Evolutionary conservation across 2,329 filamentous ascomycete species (phyloP).

Genomic region (Cryphonectria radicalis): DNA sequence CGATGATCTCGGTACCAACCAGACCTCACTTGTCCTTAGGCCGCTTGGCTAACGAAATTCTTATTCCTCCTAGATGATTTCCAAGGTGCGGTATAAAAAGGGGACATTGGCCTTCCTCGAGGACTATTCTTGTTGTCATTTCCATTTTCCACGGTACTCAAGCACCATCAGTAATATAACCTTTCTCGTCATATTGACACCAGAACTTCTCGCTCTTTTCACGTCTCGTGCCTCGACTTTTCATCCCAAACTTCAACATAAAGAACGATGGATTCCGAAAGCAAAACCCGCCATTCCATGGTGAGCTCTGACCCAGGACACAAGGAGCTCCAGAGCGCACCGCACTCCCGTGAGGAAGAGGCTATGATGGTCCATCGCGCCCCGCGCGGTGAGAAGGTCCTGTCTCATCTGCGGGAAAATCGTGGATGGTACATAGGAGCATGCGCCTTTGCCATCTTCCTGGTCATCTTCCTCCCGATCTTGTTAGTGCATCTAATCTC

Average conservation of each 20-base stretch:
- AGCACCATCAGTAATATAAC: too few relatives aligned
- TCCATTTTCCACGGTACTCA: not conserved
- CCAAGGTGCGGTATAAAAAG: not conserved
- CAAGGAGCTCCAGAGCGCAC: not conserved
- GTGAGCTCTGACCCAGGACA: not conserved
- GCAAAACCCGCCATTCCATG: not conserved
- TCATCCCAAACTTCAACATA: not conserved
- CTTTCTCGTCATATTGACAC: too few relatives aligned
- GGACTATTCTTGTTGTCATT: not conserved
- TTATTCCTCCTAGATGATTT: not conserved
- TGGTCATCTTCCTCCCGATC: conserved; percentile 50
- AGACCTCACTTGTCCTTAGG: not conserved
- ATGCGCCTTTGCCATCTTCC: conserved; percentile 42
- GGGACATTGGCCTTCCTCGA: not conserved
- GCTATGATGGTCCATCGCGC: not conserved
- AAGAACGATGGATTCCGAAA: not conserved
- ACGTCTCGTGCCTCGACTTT: not conserved
- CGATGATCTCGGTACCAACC: not conserved
- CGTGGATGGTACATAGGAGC: not conserved
- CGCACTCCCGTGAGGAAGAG: not conserved
- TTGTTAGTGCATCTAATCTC: conserved; percentile 42
- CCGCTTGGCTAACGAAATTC: not conserved
- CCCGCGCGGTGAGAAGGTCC: not conserved
- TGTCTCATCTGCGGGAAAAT: not conserved
- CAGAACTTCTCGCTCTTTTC: not conserved